Percentiles rank a stretch among this genome's conserved stretches.
Evolutionary conservation across 768 basidiomycete species (phyloP).

Genomic region (Pilatotrama ljubarskyi): DNA sequence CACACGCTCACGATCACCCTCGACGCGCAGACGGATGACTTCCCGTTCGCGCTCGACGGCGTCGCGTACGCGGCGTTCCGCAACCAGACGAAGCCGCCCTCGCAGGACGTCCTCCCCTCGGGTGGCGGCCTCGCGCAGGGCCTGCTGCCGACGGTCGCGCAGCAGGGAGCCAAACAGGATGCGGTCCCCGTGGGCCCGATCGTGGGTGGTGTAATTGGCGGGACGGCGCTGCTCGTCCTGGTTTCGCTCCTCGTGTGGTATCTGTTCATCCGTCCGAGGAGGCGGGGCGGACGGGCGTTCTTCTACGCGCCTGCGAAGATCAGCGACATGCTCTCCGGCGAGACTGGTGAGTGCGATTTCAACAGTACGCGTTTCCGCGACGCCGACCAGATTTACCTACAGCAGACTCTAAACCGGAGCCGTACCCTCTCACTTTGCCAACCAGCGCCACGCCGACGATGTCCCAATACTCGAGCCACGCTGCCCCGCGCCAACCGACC

Average conservation of each 20-base stretch:
- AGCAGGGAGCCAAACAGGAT: neutral
- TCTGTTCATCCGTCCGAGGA: slow-evolving; percentile 6
- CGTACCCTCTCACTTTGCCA: neutral
- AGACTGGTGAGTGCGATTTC: neutral
- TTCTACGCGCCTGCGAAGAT: slow-evolving; percentile 9
- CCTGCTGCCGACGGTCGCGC: neutral
- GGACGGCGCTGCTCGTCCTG: neutral
- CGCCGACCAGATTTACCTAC: no score
- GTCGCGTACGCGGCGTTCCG: neutral
- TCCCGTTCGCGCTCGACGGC: slow-evolving; percentile 5
- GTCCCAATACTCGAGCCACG: neutral
- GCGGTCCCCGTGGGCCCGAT: slow-evolving; percentile 1
- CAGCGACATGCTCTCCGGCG: slow-evolving; percentile 4
- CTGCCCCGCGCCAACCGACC: neutral
- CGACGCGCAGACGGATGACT: neutral
- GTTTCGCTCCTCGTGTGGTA: slow-evolving; percentile 5
- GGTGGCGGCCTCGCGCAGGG: neutral
- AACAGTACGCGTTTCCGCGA: no score
- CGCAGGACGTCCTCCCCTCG: neutral
- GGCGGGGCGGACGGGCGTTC: slow-evolving; percentile 5
- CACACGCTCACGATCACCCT: neutral
- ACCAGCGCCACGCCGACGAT: neutral
- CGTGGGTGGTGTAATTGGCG: slow-evolving; percentile 2
- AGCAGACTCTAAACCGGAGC: slow-evolving; percentile 2
- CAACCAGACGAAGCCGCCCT: neutral